phyloP scores from a whole-genome alignment of 192 early-diverging fungal genomes.

The Entomortierella beljakovae region DNA sequence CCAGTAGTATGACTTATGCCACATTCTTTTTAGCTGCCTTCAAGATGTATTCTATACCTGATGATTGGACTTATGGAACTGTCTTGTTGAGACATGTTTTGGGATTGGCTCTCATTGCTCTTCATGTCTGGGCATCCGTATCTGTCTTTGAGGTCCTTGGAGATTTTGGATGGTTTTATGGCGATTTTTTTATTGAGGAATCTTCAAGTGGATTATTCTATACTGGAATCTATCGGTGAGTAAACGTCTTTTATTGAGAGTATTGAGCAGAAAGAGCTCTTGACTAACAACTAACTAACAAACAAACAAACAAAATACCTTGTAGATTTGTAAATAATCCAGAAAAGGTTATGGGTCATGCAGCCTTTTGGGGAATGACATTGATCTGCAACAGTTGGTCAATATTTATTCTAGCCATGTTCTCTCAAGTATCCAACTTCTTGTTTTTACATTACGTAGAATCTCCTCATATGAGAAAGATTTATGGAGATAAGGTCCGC shows the following conservation, averaged over 20 bases:
- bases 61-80: constrained; percentile 72
- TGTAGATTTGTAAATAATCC: constrained; percentile 90
- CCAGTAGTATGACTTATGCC: constrained; percentile 91
- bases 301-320: neutral
- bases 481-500: constrained; percentile 88
- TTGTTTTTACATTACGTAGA: constrained; percentile 90
- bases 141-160: constrained; percentile 94
- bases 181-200: constrained; percentile 94
- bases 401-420: constrained; percentile 84
- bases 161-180: constrained; percentile 98
- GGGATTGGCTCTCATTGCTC: constrained; percentile 80
- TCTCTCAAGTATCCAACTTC: constrained; percentile 86
- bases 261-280: neutral
- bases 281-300: neutral
- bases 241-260: too few relatives aligned
- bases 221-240: constrained; percentile 81
- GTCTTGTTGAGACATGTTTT: constrained; percentile 87
- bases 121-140: constrained; percentile 93
- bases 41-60: constrained; percentile 82
- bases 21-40: constrained; percentile 85
- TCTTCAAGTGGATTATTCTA: constrained; percentile 79
- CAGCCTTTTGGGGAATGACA: constrained; percentile 94
- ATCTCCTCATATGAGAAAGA: constrained; percentile 88
- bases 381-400: constrained; percentile 83
- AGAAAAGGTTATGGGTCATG: constrained; percentile 90